Evolutionary conservation across 1,139 yeast genomes (phyloP).

Genomic region (Diutina scorzettiae): DNA sequence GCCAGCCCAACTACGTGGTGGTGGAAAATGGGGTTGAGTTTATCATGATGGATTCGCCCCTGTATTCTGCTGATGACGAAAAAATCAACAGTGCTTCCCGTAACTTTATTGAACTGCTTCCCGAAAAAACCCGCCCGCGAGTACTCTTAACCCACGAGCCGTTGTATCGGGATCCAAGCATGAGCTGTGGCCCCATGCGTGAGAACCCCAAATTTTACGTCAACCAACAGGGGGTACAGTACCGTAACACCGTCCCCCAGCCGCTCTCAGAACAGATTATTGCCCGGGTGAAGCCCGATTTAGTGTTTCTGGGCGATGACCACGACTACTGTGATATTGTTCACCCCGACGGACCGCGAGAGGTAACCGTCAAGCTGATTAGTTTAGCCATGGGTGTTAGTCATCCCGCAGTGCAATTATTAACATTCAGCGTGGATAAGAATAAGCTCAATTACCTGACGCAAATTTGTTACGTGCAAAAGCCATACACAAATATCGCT

Average conservation of each 20-base stretch:
- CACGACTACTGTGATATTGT: conserved; percentile 84
- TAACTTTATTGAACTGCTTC: conserved; percentile 14
- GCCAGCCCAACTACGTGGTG: conserved; percentile 22
- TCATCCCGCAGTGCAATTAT: conserved; percentile 41
- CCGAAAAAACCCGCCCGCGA: conserved; percentile 18
- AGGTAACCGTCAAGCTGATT: conserved; percentile 43
- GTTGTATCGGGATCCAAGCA: conserved; percentile 24
- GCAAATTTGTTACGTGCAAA: conserved; percentile 34
- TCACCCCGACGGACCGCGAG: conserved; percentile 32
- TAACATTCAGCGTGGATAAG: conserved; percentile 19
- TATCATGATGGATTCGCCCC: conserved; percentile 32
- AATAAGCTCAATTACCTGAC: conserved; percentile 19
- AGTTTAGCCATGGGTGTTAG: conserved; percentile 51
- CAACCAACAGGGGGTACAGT: conserved; percentile 33
- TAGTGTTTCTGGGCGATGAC: conserved; percentile 81
- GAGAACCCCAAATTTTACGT: conserved; percentile 21
- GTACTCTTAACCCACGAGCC: conserved; percentile 41
- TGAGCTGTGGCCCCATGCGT: conserved; percentile 33
- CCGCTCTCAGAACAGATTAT: conserved; percentile 20
- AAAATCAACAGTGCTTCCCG: conserved; percentile 18
- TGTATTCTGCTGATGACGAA: conserved; percentile 24
- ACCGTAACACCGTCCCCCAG: conserved; percentile 34
- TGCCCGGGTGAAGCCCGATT: conserved; percentile 23
- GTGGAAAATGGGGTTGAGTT: conserved; percentile 31
- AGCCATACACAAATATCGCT: conserved; percentile 34